Evolutionary conservation across 495 filamentous ascomycete species (phyloP).

Genomic region (Delitschia confertaspora): DNA sequence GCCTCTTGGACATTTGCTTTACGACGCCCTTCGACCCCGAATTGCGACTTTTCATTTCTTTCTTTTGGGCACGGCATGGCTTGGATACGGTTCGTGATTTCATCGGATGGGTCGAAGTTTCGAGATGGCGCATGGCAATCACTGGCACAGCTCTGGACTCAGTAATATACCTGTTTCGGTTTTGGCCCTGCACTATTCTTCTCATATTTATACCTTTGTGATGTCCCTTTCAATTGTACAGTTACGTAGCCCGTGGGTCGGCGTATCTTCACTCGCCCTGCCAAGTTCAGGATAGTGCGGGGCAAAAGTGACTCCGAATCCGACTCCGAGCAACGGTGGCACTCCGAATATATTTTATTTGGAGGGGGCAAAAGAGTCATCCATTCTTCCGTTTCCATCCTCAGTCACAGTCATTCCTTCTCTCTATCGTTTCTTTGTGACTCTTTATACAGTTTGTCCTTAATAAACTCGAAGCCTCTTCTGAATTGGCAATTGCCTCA

Average conservation of each 20-base stretch:
- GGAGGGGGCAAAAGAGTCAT: not conserved
- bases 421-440: not conserved
- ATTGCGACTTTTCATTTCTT: too few relatives aligned
- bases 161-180: too few relatives aligned
- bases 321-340: not conserved
- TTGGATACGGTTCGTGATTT: too few relatives aligned
- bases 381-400: not conserved
- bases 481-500: not conserved
- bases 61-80: too few relatives aligned
- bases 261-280: not conserved
- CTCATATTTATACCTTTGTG: not conserved
- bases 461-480: not conserved
- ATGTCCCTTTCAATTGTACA: too few relatives aligned
- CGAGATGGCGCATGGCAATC: too few relatives aligned
- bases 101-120: too few relatives aligned
- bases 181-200: not conserved
- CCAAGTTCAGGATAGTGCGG: not conserved
- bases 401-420: not conserved
- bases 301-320: not conserved
- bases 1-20: too few relatives aligned
- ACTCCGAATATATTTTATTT: not conserved
- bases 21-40: too few relatives aligned
- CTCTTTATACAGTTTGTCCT: not conserved
- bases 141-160: too few relatives aligned
- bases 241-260: too few relatives aligned